These are phyloP conservation scores for Phytopythium litorale DNA, from an alignment of 352 stramenopile species.

Conservation along the genomic window DNA sequence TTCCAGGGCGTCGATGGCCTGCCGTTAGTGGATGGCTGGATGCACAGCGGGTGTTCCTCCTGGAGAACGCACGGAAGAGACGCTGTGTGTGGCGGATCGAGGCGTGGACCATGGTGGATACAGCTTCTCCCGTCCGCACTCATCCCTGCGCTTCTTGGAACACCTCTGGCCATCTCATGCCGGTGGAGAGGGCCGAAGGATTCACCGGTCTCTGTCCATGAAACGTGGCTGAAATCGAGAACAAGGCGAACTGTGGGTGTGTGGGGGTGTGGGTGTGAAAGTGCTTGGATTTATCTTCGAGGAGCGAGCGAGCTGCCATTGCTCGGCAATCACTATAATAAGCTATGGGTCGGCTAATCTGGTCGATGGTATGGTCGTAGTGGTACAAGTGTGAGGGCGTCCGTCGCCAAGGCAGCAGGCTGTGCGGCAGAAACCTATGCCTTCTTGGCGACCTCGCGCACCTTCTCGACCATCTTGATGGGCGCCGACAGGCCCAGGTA, in stretches of 20 bases:
- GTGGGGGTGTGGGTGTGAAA: neutral
- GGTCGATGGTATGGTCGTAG: neutral
- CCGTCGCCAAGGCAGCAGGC: neutral
- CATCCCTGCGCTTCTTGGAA: neutral
- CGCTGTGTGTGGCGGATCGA: too few species aligned
- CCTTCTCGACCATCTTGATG: constrained; percentile 83
- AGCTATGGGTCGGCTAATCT: neutral
- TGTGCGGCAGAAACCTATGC: constrained; percentile 16
- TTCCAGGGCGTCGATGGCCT: too few species aligned
- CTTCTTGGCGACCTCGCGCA: constrained; percentile 34
- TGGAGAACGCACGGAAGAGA: too few species aligned
- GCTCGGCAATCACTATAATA: neutral
- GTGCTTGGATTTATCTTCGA: neutral
- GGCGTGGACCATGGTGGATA: neutral
- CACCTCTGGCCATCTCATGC: neutral
- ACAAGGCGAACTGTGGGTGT: neutral
- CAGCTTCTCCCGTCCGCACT: neutral
- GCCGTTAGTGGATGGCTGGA: too few species aligned
- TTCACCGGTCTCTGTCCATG: neutral
- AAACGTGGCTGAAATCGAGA: neutral
- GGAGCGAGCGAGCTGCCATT: neutral
- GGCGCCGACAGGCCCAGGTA: constrained; percentile 72
- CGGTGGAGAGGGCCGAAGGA: neutral
- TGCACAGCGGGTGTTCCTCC: too few species aligned
- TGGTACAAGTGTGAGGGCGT: constrained; percentile 1